phyloP scores from a whole-genome alignment of 768 basidiomycete species.

The Russula ochroleuca region DNA sequence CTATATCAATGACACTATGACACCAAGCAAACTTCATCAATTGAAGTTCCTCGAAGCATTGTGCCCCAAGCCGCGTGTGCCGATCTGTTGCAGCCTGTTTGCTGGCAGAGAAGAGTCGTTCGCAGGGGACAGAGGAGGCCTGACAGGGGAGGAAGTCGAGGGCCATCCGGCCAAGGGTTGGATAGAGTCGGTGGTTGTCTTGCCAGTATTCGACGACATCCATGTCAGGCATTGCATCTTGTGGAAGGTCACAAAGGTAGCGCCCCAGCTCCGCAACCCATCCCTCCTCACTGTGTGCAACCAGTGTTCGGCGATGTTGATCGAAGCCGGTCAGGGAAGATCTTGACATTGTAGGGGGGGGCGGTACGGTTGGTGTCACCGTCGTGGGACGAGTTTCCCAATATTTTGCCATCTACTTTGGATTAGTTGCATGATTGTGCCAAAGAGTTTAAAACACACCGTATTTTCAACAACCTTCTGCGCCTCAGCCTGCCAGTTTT shows the following conservation, averaged over 20 bases:
- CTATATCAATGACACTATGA: too few species aligned
- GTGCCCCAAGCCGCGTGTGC: background rate
- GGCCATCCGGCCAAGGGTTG: slow-evolving; percentile 17
- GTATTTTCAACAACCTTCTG: slow-evolving; percentile 8
- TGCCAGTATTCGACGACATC: background rate
- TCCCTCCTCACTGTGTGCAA: too few species aligned
- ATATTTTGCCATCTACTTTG: too few species aligned
- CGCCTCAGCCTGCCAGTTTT: slow-evolving; percentile 26
- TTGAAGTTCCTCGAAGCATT: slow-evolving; percentile 13
- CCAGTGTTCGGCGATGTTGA: too few species aligned
- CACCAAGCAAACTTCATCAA: slow-evolving; percentile 21
- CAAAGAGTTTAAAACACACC: background rate
- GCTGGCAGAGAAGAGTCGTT: slow-evolving; percentile 25
- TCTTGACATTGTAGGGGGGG: too few species aligned
- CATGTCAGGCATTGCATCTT: too few species aligned
- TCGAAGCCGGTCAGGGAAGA: too few species aligned
- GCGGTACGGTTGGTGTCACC: too few species aligned
- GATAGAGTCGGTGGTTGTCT: slow-evolving; percentile 3
- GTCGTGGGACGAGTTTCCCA: too few species aligned
- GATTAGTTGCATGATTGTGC: too few species aligned
- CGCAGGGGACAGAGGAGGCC: slow-evolving; percentile 23
- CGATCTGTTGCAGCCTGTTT: slow-evolving; percentile 11
- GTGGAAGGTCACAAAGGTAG: too few species aligned
- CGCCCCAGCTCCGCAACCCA: too few species aligned
- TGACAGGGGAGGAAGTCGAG: slow-evolving; percentile 18